Percentiles rank a stretch among this genome's conserved stretches.
These are phyloP conservation scores for Cephalotrichum gorgonifer DNA, from an alignment of 2,329 filamentous ascomycete species.

Conservation along the genomic window DNA sequence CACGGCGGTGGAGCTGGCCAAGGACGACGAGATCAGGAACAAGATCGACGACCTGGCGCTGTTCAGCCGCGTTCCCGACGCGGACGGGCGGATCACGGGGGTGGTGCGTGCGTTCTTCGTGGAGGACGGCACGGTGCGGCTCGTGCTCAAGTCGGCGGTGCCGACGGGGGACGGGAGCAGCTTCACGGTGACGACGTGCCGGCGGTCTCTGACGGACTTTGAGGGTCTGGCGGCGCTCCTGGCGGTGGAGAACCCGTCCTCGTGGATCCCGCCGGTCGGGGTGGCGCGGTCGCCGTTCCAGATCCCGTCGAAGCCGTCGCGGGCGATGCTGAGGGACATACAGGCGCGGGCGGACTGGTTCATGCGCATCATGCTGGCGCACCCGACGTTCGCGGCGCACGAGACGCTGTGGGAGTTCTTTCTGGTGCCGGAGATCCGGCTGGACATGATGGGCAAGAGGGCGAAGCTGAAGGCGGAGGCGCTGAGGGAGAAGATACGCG, in stretches of 20 bases:
- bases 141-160: slow-evolving; percentile 89
- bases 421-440: slow-evolving; percentile 85
- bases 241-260: slow-evolving; percentile 82
- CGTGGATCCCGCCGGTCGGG: slow-evolving; percentile 76
- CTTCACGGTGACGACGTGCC: slow-evolving; percentile 90
- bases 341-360: slow-evolving; percentile 83
- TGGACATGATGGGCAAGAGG: slow-evolving; percentile 80
- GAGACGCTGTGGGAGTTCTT: slow-evolving; percentile 99
- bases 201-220: slow-evolving; percentile 79
- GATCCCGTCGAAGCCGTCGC: slow-evolving; percentile 82
- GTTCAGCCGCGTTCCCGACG: slow-evolving; percentile 60
- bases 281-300: slow-evolving; percentile 82
- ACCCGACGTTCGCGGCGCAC: slow-evolving; percentile 89
- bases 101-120: slow-evolving; percentile 96
- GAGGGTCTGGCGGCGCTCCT: slow-evolving; percentile 80
- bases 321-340: slow-evolving; percentile 76
- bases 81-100: slow-evolving; percentile 76
- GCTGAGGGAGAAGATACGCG: slow-evolving; percentile 71
- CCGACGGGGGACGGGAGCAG: slow-evolving; percentile 69
- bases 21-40: slow-evolving; percentile 95
- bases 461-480: slow-evolving; percentile 79
- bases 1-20: slow-evolving; percentile 90
- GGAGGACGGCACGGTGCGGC: slow-evolving; percentile 85
- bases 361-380: slow-evolving; percentile 71
- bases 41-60: slow-evolving; percentile 89